These are phyloP conservation scores for Albophoma yamanashiensis DNA, from an alignment of 2,329 filamentous ascomycete species.

Conservation along the genomic window DNA sequence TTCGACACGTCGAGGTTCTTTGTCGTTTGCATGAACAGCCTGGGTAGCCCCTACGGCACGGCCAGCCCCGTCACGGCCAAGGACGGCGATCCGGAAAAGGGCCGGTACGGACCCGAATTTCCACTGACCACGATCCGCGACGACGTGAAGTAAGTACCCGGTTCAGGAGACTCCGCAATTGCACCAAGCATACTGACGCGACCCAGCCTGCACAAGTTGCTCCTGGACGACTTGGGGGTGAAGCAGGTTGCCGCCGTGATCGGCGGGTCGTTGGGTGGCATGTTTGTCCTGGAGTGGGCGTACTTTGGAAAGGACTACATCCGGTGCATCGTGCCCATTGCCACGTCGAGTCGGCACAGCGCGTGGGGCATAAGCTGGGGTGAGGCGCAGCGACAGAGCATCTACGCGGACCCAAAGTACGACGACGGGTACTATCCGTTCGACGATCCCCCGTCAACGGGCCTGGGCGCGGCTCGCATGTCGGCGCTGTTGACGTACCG, in stretches of 20 bases:
- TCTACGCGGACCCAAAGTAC: conserved; percentile 97
- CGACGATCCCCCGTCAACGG: conserved; percentile 74
- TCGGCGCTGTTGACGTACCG: conserved; percentile 91
- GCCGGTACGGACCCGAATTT: conserved; percentile 87
- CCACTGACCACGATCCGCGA: conserved; percentile 91
- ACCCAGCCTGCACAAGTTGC: conserved; percentile 63
- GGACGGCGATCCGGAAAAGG: conserved; percentile 64
- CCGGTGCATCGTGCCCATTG: conserved; percentile 69
- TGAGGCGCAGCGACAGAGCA: conserved; percentile 80
- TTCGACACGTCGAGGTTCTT: conserved; percentile 81
- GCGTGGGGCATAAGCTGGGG: conserved; percentile 91
- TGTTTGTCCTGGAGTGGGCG: conserved; percentile 86
- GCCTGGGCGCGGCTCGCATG: conserved; percentile 92
- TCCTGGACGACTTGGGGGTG: conserved; percentile 73
- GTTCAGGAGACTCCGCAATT: background rate
- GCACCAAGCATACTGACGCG: conserved; percentile 8
- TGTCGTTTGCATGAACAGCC: conserved; percentile 74
- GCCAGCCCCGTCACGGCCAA: conserved; percentile 85
- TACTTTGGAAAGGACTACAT: conserved; percentile 86
- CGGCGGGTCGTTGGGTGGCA: conserved; percentile 78
- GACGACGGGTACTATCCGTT: conserved; percentile 93
- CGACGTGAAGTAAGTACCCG: conserved; percentile 68
- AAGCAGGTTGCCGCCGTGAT: conserved; percentile 68
- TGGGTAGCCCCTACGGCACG: conserved; percentile 77
- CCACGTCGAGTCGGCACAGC: conserved; percentile 74